Conservation (phyloP, 306 rosid genomes). For the Medicago lupulina region DNA sequence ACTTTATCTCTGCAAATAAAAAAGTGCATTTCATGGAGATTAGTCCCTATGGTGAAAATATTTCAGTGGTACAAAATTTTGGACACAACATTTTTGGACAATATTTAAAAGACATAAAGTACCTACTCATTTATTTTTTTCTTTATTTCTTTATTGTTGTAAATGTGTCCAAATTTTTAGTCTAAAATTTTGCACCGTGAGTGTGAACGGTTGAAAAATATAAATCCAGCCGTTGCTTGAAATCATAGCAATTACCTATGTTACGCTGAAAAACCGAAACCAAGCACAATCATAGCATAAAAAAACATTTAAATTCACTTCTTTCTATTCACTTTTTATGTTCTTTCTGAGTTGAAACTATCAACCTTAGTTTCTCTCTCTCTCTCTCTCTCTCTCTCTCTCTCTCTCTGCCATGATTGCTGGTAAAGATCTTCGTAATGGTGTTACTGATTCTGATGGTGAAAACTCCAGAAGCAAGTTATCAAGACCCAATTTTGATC, state of each 20-base stretch:
- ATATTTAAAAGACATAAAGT: no score
- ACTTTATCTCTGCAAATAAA: no score
- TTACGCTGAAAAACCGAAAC: constrained; percentile 33
- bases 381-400: neutral
- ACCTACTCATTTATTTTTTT: no score
- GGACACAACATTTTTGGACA: no score
- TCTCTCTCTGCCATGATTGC: constrained; percentile 60
- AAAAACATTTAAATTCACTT: neutral
- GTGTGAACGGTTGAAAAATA: constrained; percentile 47
- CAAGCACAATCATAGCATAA: neutral
- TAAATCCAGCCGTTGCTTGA: constrained; percentile 56
- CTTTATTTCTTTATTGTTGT: no score
- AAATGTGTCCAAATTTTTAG: no score
- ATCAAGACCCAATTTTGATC: constrained; percentile 59
- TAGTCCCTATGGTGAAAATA: no score
- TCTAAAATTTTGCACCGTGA: no score
- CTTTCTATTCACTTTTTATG: constrained; percentile 38
- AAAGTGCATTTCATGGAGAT: no score
- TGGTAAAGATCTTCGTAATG: constrained; percentile 56
- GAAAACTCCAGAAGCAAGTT: constrained; percentile 85
- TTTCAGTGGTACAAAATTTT: no score
- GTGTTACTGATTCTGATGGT: constrained; percentile 61
- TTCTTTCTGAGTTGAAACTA: constrained; percentile 31
- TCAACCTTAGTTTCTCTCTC: constrained; percentile 3
- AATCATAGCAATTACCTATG: neutral